These are phyloP conservation scores for Dendryphion nanum DNA, from an alignment of 2,329 filamentous ascomycete species.

Conservation along the genomic window DNA sequence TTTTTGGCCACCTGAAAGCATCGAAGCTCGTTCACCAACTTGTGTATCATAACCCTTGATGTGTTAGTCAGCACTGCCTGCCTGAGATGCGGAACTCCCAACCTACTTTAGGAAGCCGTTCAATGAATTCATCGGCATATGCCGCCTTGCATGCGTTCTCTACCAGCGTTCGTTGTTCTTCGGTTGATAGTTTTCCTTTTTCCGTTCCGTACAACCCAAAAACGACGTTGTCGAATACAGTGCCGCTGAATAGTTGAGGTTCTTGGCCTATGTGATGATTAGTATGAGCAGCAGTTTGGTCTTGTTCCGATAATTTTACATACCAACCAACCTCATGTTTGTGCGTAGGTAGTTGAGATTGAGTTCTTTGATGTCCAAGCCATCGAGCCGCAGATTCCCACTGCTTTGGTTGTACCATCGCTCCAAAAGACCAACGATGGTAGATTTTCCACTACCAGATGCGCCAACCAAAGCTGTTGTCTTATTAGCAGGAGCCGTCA, in stretches of 20 bases:
- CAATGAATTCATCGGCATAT: constrained; percentile 93
- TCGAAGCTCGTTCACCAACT: not conserved
- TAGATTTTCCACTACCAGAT: constrained; percentile 91
- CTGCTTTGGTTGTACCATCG: constrained; percentile 43
- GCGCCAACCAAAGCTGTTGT: constrained; percentile 90
- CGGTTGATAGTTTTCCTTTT: constrained; percentile 51
- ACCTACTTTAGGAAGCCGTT: constrained; percentile 52
- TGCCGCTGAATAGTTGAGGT: constrained; percentile 82
- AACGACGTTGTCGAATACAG: constrained; percentile 83
- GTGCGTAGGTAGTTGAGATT: constrained; percentile 90
- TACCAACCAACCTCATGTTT: constrained; percentile 86
- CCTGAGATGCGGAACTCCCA: too few relatives aligned
- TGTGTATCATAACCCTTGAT: not conserved
- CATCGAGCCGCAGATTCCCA: constrained; percentile 29
- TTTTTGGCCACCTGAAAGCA: constrained; percentile 1
- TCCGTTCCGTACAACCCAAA: constrained; percentile 71
- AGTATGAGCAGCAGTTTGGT: too few relatives aligned
- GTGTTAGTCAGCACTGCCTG: too few relatives aligned
- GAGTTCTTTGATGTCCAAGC: constrained; percentile 67
- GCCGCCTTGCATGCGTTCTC: constrained; percentile 81
- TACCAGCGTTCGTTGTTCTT: constrained; percentile 69
- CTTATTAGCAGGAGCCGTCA: constrained; percentile 82
- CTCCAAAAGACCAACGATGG: constrained; percentile 69
- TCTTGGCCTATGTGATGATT: too few relatives aligned
- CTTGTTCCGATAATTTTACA: too few relatives aligned